Percentiles rank a stretch among this genome's conserved stretches.
These are phyloP conservation scores for Ophiostoma fasciatum DNA, from an alignment of 2,329 filamentous ascomycete genomes.

Conservation along the genomic window DNA sequence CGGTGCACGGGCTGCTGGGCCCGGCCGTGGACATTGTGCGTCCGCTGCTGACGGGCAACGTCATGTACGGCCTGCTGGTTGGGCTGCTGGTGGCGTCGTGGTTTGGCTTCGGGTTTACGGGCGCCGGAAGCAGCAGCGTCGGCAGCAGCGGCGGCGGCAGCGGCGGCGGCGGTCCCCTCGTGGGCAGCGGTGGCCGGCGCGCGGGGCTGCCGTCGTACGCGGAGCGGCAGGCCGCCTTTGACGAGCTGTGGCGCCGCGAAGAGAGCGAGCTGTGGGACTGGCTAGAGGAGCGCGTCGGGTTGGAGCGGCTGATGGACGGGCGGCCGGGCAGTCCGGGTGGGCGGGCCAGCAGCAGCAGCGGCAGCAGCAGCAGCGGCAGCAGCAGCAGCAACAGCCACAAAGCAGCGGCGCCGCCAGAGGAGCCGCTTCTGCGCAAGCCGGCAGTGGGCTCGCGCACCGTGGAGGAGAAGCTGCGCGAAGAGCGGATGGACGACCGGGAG, in stretches of 20 bases:
- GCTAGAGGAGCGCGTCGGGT: conserved; percentile 72
- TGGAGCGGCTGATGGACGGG: conserved; percentile 41
- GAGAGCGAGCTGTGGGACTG: conserved; percentile 87
- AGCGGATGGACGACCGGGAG: conserved; percentile 55
- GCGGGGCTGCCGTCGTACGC: too few species aligned
- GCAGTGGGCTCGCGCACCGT: conserved; percentile 39
- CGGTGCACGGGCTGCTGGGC: conserved; percentile 52
- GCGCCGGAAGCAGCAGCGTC: conserved; percentile 21
- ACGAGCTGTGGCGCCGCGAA: conserved; percentile 81
- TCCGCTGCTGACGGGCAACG: conserved; percentile 60
- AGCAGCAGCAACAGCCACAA: background rate
- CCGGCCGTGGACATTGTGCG: conserved; percentile 55
- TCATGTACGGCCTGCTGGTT: conserved; percentile 60
- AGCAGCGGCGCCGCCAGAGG: background rate
- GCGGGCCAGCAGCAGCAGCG: conserved; percentile 1
- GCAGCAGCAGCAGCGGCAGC: background rate
- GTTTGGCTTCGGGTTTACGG: conserved; percentile 46
- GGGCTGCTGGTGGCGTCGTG: conserved; percentile 61
- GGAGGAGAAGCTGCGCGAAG: conserved; percentile 42
- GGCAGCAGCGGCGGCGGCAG: conserved; percentile 24
- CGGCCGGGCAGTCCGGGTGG: conserved; percentile 1
- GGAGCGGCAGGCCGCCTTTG: conserved; percentile 68
- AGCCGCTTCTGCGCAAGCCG: conserved; percentile 25
- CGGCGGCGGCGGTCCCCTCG: conserved; percentile 16
- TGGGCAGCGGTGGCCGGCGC: conserved; percentile 17